Evolutionary conservation across 2,329 filamentous ascomycete species (phyloP).

Genomic region (Diplodia intermedia): DNA sequence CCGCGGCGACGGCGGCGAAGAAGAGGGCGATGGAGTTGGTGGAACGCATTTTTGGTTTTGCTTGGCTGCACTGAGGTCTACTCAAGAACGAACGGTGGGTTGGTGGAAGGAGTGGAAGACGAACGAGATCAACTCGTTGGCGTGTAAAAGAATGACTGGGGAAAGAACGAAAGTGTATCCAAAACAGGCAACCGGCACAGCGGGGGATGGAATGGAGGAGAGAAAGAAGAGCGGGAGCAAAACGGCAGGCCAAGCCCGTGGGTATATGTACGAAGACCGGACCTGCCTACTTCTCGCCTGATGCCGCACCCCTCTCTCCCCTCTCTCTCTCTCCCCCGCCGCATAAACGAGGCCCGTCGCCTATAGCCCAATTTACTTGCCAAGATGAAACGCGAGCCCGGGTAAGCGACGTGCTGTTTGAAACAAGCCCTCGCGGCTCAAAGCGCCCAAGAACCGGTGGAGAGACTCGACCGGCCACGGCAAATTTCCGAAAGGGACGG

Average conservation of each 20-base stretch:
- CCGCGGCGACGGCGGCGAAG: constrained; percentile 22
- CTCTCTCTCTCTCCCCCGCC: not conserved
- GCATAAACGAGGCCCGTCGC: constrained; percentile 19
- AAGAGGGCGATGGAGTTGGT: constrained; percentile 2
- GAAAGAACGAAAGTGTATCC: constrained; percentile 24
- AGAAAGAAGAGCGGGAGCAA: not conserved
- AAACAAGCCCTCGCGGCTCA: constrained; percentile 22
- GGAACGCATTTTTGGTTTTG: constrained; percentile 11
- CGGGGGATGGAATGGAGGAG: constrained; percentile 16
- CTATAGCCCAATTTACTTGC: constrained; percentile 13
- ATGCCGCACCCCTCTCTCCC: not conserved
- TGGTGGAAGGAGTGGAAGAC: constrained; percentile 21
- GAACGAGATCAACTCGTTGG: constrained; percentile 32
- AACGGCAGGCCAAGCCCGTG: constrained; percentile 12
- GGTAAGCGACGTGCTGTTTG: constrained; percentile 20
- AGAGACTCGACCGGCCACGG: not conserved
- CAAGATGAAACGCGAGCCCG: constrained; percentile 24
- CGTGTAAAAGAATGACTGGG: constrained; percentile 9
- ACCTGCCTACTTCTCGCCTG: not conserved
- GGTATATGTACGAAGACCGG: constrained; percentile 21
- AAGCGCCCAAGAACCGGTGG: not conserved
- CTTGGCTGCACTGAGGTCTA: constrained; percentile 24
- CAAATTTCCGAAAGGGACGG: constrained; percentile 28
- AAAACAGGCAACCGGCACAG: constrained; percentile 29
- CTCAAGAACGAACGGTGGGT: constrained; percentile 17